Conservation (phyloP, 177 flowering plant genomes). For the Tripterygium wilfordii region DNA sequence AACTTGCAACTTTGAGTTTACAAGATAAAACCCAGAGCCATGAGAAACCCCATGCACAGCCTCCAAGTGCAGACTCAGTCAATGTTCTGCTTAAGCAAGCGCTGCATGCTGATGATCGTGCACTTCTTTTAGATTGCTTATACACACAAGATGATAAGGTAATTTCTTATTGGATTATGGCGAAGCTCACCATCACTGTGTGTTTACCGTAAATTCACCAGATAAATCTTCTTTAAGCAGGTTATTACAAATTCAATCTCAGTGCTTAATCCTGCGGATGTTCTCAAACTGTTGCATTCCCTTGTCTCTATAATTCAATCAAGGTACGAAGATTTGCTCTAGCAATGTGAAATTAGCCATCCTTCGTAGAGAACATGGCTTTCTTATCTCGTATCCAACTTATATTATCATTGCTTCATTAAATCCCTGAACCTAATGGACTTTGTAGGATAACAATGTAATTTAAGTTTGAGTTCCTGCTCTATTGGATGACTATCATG, state of each 20-base stretch:
- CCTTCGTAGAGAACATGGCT: no score
- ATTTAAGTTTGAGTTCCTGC: no score
- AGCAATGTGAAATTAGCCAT: no score
- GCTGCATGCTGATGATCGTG: slow-evolving; percentile 79
- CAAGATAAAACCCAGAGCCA: slow-evolving; percentile 18
- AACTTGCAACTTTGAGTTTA: slow-evolving; percentile 58
- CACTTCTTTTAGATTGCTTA: slow-evolving; percentile 72
- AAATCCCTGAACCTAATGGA: no score
- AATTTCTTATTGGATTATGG: no score
- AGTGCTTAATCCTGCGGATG: no score
- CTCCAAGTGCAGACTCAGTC: slow-evolving; percentile 91
- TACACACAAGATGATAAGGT: slow-evolving; percentile 82
- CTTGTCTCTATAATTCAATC: slow-evolving; percentile 48
- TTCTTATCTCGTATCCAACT: no score
- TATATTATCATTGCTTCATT: no score
- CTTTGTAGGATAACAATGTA: no score
- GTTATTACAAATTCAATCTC: slow-evolving; percentile 57
- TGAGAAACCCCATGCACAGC: slow-evolving; percentile 28
- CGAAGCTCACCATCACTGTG: no score
- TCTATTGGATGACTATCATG: no score
- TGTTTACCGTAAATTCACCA: no score
- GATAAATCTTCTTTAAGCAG: slow-evolving; percentile 32
- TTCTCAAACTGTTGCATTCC: slow-evolving; percentile 26
- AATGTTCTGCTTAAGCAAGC: slow-evolving; percentile 87
- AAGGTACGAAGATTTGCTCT: slow-evolving; percentile 40